Evolutionary conservation across 768 basidiomycete species (phyloP).

Genomic region (Lentinula boryana): DNA sequence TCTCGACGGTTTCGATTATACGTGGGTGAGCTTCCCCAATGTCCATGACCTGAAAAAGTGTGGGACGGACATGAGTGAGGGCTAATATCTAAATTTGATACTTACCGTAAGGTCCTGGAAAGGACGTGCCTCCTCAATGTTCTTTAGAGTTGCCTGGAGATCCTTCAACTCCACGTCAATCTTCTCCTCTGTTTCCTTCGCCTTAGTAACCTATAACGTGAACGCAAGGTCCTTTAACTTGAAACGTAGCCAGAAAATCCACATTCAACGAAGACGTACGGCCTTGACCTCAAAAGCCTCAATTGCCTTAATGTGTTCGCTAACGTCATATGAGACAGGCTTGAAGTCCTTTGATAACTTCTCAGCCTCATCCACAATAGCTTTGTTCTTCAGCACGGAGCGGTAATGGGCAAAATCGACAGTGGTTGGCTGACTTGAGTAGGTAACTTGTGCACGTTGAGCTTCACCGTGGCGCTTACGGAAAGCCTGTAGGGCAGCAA

Average conservation of each 20-base stretch:
- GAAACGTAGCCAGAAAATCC: conserved; percentile 5
- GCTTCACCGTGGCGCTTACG: conserved; percentile 93
- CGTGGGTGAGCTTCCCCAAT: conserved; percentile 91
- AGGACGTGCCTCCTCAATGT: conserved; percentile 95
- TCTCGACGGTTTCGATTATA: conserved; percentile 85
- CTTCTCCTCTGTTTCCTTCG: conserved; percentile 83
- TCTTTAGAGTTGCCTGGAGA: conserved; percentile 87
- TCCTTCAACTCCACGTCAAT: conserved; percentile 88
- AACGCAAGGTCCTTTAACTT: not conserved
- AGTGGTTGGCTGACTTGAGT: conserved; percentile 67
- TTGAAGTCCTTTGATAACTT: conserved; percentile 86
- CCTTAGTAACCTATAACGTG: conserved; percentile 68
- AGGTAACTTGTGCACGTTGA: conserved; percentile 61
- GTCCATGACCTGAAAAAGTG: conserved; percentile 64
- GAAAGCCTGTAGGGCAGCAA: conserved; percentile 88
- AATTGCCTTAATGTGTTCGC: conserved; percentile 87
- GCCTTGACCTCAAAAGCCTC: conserved; percentile 96
- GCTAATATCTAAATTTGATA: conserved; percentile 8
- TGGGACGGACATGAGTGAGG: not conserved
- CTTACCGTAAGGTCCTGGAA: conserved; percentile 94
- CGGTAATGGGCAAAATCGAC: conserved; percentile 93
- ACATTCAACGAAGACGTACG: conserved; percentile 42
- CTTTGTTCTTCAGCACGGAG: conserved; percentile 85
- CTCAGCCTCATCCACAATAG: conserved; percentile 88
- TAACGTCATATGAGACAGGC: conserved; percentile 90